A percentile compares a stretch with the other conserved stretches of the same genome.
Evolutionary conservation across 2,329 filamentous ascomycete genomes (phyloP).

Genomic region (Venturia aucupariae): DNA sequence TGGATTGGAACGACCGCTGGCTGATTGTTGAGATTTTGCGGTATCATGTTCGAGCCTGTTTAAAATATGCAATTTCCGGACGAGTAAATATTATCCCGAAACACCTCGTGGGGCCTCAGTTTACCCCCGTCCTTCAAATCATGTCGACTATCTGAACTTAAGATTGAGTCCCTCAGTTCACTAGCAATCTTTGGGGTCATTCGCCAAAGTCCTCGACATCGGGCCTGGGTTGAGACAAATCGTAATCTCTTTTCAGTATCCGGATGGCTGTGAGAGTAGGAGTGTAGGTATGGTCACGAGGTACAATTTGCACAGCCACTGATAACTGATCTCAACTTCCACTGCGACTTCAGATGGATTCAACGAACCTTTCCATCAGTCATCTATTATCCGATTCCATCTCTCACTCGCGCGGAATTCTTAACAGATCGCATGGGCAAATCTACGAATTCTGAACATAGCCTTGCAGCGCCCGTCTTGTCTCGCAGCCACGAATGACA

Average conservation of each 20-base stretch:
- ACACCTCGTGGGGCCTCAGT: no score
- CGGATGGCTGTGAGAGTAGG: no score
- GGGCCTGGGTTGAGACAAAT: no score
- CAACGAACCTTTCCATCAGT: background rate
- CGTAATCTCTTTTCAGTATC: no score
- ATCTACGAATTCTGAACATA: background rate
- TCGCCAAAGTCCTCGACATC: no score
- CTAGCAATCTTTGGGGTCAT: no score
- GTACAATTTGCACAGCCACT: background rate
- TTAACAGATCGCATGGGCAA: background rate
- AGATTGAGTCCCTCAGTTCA: no score
- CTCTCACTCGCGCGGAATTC: background rate
- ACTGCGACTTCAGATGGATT: no score
- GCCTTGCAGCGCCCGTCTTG: background rate
- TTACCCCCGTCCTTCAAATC: no score
- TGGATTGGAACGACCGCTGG: conserved; percentile 8
- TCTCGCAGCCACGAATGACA: background rate
- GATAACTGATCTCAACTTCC: background rate
- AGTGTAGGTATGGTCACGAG: background rate
- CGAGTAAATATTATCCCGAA: no score
- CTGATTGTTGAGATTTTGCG: background rate
- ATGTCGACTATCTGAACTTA: no score
- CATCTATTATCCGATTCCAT: background rate
- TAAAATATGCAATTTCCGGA: no score
- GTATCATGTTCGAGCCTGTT: background rate